Conservation (phyloP, 495 filamentous ascomycete species). For the Aspergillus biplanus region DNA sequence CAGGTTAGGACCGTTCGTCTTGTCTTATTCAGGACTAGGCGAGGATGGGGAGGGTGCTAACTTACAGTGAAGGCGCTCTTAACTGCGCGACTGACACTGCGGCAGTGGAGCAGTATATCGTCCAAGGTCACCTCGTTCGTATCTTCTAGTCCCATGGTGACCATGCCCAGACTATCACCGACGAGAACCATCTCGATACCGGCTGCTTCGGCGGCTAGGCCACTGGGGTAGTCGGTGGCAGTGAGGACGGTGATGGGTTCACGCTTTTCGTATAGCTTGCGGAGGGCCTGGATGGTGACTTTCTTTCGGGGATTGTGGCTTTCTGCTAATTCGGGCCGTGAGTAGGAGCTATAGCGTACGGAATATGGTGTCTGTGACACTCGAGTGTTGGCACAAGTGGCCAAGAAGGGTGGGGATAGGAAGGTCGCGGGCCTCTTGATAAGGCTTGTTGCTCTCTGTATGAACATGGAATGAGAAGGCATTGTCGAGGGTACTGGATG, state of each 20-base stretch:
- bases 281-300: conserved; percentile 78
- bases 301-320: conserved; percentile 71
- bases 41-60: conserved; percentile 18
- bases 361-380: not conserved
- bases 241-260: conserved; percentile 97
- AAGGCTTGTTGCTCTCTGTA: too few species aligned
- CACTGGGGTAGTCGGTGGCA: conserved; percentile 94
- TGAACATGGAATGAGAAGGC: too few species aligned
- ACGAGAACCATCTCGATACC: conserved; percentile 96
- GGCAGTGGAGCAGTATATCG: conserved; percentile 94
- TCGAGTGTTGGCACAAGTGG: too few species aligned
- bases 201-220: conserved; percentile 84
- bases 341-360: conserved; percentile 77
- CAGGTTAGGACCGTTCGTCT: conserved; percentile 11
- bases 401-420: too few species aligned
- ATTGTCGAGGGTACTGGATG: too few species aligned
- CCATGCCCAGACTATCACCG: conserved; percentile 97
- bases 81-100: conserved; percentile 83
- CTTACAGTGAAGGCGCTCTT: conserved; percentile 83
- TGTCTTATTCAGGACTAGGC: not conserved
- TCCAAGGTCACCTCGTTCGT: conserved; percentile 85
- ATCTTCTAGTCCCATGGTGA: conserved; percentile 93
- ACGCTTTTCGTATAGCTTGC: conserved; percentile 71
- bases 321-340: conserved; percentile 65
- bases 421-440: too few species aligned